Conservation (phyloP, 2,329 filamentous ascomycete species). For the Didymella arachidicola region DNA sequence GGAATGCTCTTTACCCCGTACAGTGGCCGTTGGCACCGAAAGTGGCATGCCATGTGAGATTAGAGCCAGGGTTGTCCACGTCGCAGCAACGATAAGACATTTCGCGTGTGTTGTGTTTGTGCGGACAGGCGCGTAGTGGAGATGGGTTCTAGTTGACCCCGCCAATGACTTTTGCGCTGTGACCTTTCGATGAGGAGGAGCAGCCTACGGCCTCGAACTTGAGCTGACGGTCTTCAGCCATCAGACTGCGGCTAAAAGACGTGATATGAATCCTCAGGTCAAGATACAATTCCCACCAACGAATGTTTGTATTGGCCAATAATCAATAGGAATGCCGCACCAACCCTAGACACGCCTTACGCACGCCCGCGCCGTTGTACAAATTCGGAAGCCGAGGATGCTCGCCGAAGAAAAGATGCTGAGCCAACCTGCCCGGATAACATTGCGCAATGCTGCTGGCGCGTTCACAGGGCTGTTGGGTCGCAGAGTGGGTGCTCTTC, state of each 20-base stretch:
- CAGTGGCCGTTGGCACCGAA: conserved; percentile 34
- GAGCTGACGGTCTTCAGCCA: conserved; percentile 10
- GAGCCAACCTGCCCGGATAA: conserved; percentile 8
- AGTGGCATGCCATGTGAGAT: conserved; percentile 43
- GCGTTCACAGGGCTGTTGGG: conserved; percentile 1
- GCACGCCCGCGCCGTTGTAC: conserved; percentile 24
- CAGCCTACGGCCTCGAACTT: conserved; percentile 25
- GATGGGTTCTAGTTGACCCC: conserved; percentile 10
- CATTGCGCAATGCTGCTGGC: conserved; percentile 14
- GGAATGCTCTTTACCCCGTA: conserved; percentile 37
- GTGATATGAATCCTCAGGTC: conserved; percentile 27
- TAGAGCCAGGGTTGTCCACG: conserved; percentile 37
- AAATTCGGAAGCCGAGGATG: conserved; percentile 29
- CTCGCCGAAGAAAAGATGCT: conserved; percentile 23
- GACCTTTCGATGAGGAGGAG: conserved; percentile 1
- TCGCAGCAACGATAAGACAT: conserved; percentile 41
- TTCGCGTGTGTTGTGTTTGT: conserved; percentile 22
- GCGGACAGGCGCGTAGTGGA: conserved; percentile 27
- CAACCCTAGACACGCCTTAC: conserved; percentile 3
- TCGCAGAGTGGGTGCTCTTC: conserved; percentile 1
- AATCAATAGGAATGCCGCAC: conserved; percentile 5
- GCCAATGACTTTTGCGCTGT: conserved; percentile 10
- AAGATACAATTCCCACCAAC: conserved; percentile 14
- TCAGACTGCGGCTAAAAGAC: conserved; percentile 37
- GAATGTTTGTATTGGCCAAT: neutral